Evolutionary conservation across 2,329 filamentous ascomycete species (phyloP), one percentile per base, ranked within the genome.

Genomic region (Neocatenulostroma microsporum): DNA sequence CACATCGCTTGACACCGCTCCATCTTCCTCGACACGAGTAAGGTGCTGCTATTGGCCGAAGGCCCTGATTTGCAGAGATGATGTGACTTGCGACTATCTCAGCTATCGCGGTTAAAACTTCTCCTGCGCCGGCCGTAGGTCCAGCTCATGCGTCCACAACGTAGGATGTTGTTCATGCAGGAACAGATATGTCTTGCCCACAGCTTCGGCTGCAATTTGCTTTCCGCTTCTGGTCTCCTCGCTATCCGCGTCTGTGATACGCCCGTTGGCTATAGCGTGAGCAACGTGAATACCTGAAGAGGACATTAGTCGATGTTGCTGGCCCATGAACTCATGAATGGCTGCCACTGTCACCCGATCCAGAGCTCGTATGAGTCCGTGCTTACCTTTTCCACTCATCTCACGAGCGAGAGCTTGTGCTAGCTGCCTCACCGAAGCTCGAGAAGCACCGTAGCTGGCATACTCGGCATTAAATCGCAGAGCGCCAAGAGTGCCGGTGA

Each of bases 211-310:
- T 34, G 69, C 69, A 61, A 77, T 78, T 39, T 67, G 70, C 62
- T 72, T 73, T 3, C 73, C 72, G 0, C 49, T 62, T 46, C 59
- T 58, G 27, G 65, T 63, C 19, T 67, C 67, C 37, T 70, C 65
- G 1, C 62, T 64, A 19, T 70, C 58, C 37, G 67, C 68, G 49
- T 76, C 73, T 20, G 57, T 60, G 37, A 77, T 76, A 0, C 54
- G 57, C 1, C 72, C 72, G 48, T 77, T 77, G 1, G 69, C 72
- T 41, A 78, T 72, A 3, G 73, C 65, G 55, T 78, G 74, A n/a
- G 70, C 71, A 3, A 76, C 71, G 52, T 78, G 72, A 0, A n/a
- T n/a, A 78, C 55, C n/a, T n/a, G n/a, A n/a, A n/a, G n/a, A n/a
- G n/a, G n/a, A n/a, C n/a, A n/a, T n/a, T n/a, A n/a, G n/a, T n/a